A percentile compares a stretch with the other conserved stretches of the same genome.
Evolutionary conservation across 306 rosid species (phyloP).

Genomic region (Cicer arietinum): DNA sequence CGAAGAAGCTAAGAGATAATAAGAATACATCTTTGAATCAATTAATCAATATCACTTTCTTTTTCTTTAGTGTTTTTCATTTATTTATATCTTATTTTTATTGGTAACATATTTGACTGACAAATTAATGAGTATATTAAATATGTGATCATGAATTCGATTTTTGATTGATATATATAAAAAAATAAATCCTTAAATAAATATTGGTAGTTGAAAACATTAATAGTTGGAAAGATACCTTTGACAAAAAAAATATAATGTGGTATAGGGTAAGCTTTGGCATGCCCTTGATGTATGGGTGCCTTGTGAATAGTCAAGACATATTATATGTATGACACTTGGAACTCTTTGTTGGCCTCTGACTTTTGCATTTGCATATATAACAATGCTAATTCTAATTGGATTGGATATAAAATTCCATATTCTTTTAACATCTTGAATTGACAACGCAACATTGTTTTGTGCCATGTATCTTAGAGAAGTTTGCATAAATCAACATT

Average conservation of each 20-base stretch:
- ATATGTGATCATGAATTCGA: too few relatives aligned
- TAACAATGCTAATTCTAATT: conserved; percentile 25
- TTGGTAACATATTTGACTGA: too few relatives aligned
- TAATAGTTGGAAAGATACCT: too few relatives aligned
- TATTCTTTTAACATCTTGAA: conserved; percentile 36
- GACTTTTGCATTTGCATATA: conserved; percentile 44
- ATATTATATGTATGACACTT: conserved; percentile 34
- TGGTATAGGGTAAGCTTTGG: background rate
- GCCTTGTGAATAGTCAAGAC: conserved; percentile 6
- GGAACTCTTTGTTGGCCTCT: conserved; percentile 37
- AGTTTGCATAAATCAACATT: conserved; percentile 37
- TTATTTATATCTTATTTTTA: background rate
- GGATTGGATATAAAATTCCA: conserved; percentile 49
- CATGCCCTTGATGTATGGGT: background rate
- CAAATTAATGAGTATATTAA: background rate
- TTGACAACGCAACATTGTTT: conserved; percentile 49
- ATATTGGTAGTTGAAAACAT: too few relatives aligned
- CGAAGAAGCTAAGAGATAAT: background rate
- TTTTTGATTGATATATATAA: too few relatives aligned
- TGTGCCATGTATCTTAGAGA: conserved; percentile 50
- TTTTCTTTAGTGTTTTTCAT: background rate
- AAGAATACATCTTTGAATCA: background rate
- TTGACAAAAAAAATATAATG: too few relatives aligned
- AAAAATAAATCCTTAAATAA: too few relatives aligned
- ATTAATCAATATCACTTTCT: background rate